phyloP scores from a whole-genome alignment of 768 basidiomycete genomes.

The Favolaschia claudopus region DNA sequence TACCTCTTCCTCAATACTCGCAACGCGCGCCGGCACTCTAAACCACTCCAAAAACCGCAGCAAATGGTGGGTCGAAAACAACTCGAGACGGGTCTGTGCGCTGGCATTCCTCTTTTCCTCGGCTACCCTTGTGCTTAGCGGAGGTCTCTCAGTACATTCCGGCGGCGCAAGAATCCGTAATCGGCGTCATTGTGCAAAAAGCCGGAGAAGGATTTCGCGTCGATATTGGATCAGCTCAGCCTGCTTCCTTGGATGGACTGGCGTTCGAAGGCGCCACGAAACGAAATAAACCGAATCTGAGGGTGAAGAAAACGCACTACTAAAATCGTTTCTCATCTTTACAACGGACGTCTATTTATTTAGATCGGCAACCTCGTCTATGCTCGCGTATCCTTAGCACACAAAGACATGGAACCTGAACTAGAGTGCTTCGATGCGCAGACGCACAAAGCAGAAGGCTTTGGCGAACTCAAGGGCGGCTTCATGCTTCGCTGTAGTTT shows the following conservation, averaged over 20 bases:
- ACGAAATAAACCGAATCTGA: conserved; percentile 92
- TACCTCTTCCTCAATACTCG: conserved; percentile 47
- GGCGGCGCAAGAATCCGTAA: conserved; percentile 86
- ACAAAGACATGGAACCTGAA: conserved; percentile 98
- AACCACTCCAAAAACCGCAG: conserved; percentile 75
- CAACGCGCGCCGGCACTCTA: conserved; percentile 76
- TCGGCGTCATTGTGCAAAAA: conserved; percentile 82
- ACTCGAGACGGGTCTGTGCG: conserved; percentile 79
- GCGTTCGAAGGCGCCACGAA: conserved; percentile 98
- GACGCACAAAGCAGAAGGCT: conserved; percentile 90
- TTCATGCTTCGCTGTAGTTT: conserved; percentile 84
- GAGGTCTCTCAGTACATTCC: conserved; percentile 79
- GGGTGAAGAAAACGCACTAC: conserved; percentile 58
- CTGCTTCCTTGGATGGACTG: conserved; percentile 84
- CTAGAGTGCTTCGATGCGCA: conserved; percentile 96
- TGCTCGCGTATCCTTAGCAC: conserved; percentile 90
- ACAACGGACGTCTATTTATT: neutral
- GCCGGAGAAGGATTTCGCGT: conserved; percentile 92
- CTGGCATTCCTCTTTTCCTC: conserved; percentile 5
- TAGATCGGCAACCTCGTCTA: conserved; percentile 93
- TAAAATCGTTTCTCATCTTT: neutral
- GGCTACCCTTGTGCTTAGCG: conserved; percentile 10
- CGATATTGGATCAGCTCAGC: conserved; percentile 90
- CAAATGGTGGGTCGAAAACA: conserved; percentile 90
- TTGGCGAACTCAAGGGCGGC: conserved; percentile 92